phyloP scores from a whole-genome alignment of 805 yeast genomes.

The Sugiyamaella qingdaonensis region DNA sequence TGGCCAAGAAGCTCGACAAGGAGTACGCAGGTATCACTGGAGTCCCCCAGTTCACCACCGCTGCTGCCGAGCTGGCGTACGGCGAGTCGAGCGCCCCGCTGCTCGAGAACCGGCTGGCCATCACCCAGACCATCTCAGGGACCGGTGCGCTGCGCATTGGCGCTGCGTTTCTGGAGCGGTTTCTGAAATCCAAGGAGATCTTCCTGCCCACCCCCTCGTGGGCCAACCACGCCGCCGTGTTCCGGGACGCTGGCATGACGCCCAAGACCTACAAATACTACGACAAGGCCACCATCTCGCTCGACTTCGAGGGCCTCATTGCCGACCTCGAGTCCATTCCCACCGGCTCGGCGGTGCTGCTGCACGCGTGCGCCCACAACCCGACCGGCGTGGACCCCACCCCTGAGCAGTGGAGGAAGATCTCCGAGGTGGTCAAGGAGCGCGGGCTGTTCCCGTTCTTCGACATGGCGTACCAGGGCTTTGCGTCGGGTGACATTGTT shows the following conservation, averaged over 20 bases:
- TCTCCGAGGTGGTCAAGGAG: constrained; percentile 56
- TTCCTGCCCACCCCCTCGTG: constrained; percentile 86
- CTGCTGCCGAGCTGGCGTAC: constrained; percentile 69
- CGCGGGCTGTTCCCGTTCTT: constrained; percentile 71
- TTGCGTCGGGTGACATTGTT: constrained; percentile 78
- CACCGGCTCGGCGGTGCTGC: constrained; percentile 59
- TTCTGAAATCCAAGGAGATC: constrained; percentile 52
- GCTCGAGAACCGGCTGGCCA: constrained; percentile 61
- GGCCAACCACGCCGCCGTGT: constrained; percentile 87
- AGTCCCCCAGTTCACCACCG: constrained; percentile 56
- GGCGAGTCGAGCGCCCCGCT: constrained; percentile 58
- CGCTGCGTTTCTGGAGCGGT: constrained; percentile 67
- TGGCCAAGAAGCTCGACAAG: constrained; percentile 55
- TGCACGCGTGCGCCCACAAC: constrained; percentile 96
- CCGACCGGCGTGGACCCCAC: constrained; percentile 96
- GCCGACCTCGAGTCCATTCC: constrained; percentile 52
- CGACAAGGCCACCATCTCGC: constrained; percentile 53
- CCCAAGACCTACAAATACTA: constrained; percentile 65
- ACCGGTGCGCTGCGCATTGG: constrained; percentile 90
- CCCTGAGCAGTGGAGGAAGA: constrained; percentile 71
- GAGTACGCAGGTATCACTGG: constrained; percentile 90
- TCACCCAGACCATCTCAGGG: constrained; percentile 89
- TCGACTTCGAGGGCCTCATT: constrained; percentile 63
- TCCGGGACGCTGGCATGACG: constrained; percentile 66
- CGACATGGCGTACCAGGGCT: constrained; percentile 95